Evolutionary conservation across 2,329 filamentous ascomycete species (phyloP).

Genomic region (Penicillium sp.): DNA sequence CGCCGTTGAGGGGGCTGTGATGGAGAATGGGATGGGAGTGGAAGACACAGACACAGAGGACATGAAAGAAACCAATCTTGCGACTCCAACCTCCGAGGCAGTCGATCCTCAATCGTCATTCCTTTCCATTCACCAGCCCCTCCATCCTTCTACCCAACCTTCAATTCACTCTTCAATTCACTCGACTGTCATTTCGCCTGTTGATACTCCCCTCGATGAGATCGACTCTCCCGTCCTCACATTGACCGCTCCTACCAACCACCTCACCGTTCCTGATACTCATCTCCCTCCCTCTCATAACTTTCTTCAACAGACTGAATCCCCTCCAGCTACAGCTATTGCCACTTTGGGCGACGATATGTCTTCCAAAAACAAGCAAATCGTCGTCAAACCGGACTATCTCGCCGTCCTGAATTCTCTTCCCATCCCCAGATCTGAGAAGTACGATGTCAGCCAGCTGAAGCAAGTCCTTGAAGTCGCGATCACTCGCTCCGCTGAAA

Average conservation of each 20-base stretch:
- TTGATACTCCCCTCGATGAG: slow-evolving; percentile 9
- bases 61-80: slow-evolving; percentile 12
- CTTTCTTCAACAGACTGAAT: slow-evolving; percentile 5
- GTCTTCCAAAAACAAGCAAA: slow-evolving; percentile 6
- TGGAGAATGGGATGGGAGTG: not conserved
- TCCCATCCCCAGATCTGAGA: slow-evolving; percentile 15
- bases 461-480: slow-evolving; percentile 15
- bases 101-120: slow-evolving; percentile 7
- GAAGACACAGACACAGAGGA: not conserved
- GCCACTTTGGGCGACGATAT: slow-evolving; percentile 3
- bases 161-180: slow-evolving; percentile 3
- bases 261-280: slow-evolving; percentile 7
- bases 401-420: slow-evolving; percentile 15
- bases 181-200: slow-evolving; percentile 10
- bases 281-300: not conserved
- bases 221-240: slow-evolving; percentile 5
- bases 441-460: slow-evolving; percentile 19
- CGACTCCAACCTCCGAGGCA: slow-evolving; percentile 16
- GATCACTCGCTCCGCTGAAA: slow-evolving; percentile 4
- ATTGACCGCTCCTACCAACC: slow-evolving; percentile 3
- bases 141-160: slow-evolving; percentile 4
- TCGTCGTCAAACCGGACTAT: slow-evolving; percentile 8
- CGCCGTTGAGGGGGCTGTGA: slow-evolving; percentile 6
- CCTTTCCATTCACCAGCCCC: slow-evolving; percentile 9
- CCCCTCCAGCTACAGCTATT: slow-evolving; percentile 5